These are phyloP conservation scores for Tillandsia fasciculata DNA, from an alignment of 176 grass and related monocot species.

Conservation along the genomic window DNA sequence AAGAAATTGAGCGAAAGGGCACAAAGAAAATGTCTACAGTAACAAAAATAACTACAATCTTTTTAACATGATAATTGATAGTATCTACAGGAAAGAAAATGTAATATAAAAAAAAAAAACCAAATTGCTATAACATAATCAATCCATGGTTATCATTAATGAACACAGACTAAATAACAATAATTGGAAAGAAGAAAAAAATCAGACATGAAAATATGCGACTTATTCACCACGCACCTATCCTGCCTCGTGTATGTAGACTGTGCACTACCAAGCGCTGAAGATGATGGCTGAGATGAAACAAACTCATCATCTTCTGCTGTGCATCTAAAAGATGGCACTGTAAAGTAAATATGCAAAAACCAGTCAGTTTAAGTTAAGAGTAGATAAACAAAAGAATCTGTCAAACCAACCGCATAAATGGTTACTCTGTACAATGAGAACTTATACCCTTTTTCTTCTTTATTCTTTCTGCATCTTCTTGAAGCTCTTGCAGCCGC, in stretches of 20 bases:
- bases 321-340: not conserved
- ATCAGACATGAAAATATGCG: not conserved
- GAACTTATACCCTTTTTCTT: slow-evolving; percentile 37
- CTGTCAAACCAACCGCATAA: not conserved
- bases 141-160: slow-evolving; percentile 7
- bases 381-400: not conserved
- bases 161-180: slow-evolving; percentile 1
- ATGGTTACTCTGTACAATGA: not conserved
- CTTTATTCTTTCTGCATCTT: slow-evolving; percentile 53
- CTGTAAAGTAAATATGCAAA: slow-evolving; percentile 27
- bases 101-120: no score
- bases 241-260: slow-evolving; percentile 28
- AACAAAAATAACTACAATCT: no score
- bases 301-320: slow-evolving; percentile 19
- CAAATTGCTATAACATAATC: no score
- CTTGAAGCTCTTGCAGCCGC: slow-evolving; percentile 74
- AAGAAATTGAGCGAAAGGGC: no score
- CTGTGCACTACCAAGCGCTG: slow-evolving; percentile 1
- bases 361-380: not conserved
- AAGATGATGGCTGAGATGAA: slow-evolving; percentile 28
- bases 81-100: no score
- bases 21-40: no score
- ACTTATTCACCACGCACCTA: slow-evolving; percentile 22
- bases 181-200: not conserved
- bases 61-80: no score